A percentile compares a stretch with the other conserved stretches of the same genome.
phyloP scores from a whole-genome alignment of 345 rosid species.

The Lagerstroemia speciosa region DNA sequence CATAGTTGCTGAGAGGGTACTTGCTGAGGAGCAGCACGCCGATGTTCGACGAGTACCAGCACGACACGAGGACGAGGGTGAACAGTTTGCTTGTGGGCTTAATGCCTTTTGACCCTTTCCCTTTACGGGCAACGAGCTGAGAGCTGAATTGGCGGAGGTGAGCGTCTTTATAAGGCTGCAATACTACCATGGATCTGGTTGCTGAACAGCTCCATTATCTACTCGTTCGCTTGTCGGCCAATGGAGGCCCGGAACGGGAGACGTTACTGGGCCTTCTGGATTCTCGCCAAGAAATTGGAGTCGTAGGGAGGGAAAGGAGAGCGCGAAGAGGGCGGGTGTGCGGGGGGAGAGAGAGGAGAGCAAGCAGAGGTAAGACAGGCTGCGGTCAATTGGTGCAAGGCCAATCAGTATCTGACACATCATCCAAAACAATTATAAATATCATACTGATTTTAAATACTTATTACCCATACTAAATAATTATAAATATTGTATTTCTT shows the following conservation, averaged over 20 bases:
- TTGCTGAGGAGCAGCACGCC: constrained; percentile 89
- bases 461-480: no score
- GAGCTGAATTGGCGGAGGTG: background rate
- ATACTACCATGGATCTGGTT: background rate
- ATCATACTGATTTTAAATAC: no score
- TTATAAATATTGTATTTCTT: no score
- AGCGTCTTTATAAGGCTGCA: background rate
- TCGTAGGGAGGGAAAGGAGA: background rate
- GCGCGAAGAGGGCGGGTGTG: no score
- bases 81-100: constrained; percentile 25
- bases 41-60: constrained; percentile 96
- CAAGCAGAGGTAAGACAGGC: background rate
- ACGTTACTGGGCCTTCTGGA: background rate
- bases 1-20: constrained; percentile 84
- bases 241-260: background rate
- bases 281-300: background rate
- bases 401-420: no score
- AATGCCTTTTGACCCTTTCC: background rate
- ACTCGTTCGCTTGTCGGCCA: background rate
- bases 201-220: background rate
- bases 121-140: background rate
- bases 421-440: no score
- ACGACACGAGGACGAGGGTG: constrained; percentile 72
- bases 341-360: no score
- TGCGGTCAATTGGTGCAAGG: background rate